Conservation (phyloP, 2,329 filamentous ascomycete species). For the Colletotrichum sojae region DNA sequence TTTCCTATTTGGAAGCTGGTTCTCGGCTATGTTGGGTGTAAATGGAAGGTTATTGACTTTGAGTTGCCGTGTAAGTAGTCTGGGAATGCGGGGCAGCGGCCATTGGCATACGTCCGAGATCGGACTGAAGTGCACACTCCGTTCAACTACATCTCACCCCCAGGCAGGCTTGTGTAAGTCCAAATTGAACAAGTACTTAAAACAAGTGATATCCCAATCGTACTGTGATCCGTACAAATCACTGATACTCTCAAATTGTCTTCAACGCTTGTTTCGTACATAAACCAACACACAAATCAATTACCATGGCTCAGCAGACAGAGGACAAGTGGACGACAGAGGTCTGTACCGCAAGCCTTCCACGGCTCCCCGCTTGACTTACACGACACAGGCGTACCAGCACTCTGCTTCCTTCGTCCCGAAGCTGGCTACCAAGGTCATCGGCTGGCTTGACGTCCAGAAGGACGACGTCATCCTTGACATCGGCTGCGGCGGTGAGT, state of each 20-base stretch:
- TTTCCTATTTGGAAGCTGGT: conserved; percentile 2
- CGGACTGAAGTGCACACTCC: conserved; percentile 20
- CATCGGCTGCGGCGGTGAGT: conserved; percentile 73
- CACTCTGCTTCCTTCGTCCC: conserved; percentile 75
- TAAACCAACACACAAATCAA: not conserved
- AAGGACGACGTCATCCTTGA: conserved; percentile 72
- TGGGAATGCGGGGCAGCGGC: conserved; percentile 23
- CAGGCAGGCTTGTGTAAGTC: conserved; percentile 32
- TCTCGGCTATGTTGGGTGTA: not conserved
- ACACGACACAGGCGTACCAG: conserved; percentile 66
- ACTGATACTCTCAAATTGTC: fast-evolving
- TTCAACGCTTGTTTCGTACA: not conserved
- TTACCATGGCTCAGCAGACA: conserved; percentile 44
- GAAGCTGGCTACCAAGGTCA: conserved; percentile 70
- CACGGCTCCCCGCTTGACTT: not conserved
- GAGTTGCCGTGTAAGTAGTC: conserved; percentile 18
- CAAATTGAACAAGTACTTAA: not conserved
- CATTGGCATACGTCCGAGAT: conserved; percentile 39
- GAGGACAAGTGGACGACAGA: conserved; percentile 58
- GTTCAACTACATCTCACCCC: conserved; percentile 1
- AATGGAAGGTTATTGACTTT: not conserved
- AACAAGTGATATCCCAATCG: not conserved
- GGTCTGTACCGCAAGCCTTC: conserved; percentile 43
- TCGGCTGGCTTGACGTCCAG: conserved; percentile 71
- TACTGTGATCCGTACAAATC: too few relatives aligned